Percentiles rank a stretch among this genome's conserved stretches.
Evolutionary conservation across 768 basidiomycete genomes (phyloP).

Genomic region (Phlebiopsis flavidoalba): DNA sequence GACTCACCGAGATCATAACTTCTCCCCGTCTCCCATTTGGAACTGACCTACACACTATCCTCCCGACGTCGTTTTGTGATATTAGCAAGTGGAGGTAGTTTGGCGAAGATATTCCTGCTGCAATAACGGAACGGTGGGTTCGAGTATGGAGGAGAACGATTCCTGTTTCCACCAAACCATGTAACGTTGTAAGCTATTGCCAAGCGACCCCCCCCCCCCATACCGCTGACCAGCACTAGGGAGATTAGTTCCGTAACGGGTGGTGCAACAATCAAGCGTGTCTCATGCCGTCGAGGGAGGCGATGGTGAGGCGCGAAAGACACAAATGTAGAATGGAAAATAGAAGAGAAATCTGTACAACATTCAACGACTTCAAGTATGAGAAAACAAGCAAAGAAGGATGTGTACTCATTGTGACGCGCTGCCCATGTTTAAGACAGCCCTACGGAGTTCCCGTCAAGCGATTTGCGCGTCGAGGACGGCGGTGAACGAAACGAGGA

Average conservation of each 20-base stretch:
- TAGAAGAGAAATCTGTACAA: neutral
- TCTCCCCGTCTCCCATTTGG: conserved; percentile 36
- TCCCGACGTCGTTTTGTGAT: conserved; percentile 29
- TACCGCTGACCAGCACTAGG: conserved; percentile 13
- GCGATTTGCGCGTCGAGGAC: too few relatives aligned
- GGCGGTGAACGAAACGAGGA: too few relatives aligned
- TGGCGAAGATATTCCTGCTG: conserved; percentile 19
- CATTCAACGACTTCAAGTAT: neutral
- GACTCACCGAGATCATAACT: conserved; percentile 45
- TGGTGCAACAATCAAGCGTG: conserved; percentile 28
- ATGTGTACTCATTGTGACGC: neutral
- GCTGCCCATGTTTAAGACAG: neutral
- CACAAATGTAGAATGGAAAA: neutral
- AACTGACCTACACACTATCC: conserved; percentile 41
- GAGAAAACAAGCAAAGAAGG: neutral
- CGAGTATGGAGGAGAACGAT: neutral
- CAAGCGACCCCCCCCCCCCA: conserved; percentile 40
- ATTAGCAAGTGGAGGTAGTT: conserved; percentile 33
- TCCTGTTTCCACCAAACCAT: conserved; percentile 30
- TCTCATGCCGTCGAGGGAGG: neutral
- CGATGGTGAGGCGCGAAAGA: neutral
- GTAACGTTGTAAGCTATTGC: conserved; percentile 33
- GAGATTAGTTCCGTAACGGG: conserved; percentile 37
- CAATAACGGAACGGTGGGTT: too few relatives aligned
- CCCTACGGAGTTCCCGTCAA: too few relatives aligned